Evolutionary conservation across 257 asterid genomes (phyloP).

Genomic region (Fraxinus pennsylvanica): DNA sequence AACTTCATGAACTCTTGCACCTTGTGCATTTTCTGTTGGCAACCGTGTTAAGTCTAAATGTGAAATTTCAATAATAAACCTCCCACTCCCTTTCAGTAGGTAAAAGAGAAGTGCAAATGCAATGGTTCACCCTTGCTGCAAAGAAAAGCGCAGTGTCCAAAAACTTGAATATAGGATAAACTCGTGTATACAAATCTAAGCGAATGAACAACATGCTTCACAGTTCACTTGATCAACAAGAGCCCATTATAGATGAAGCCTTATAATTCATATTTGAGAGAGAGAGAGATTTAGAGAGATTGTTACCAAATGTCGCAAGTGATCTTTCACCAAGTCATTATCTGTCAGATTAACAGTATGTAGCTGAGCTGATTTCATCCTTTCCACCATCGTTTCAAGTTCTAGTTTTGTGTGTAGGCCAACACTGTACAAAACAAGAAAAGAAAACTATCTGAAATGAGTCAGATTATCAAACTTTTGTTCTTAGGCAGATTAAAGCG

Average conservation of each 20-base stretch:
- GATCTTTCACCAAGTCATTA: constrained; percentile 91
- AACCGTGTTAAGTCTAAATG: background rate
- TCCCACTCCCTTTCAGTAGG: background rate
- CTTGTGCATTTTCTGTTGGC: background rate
- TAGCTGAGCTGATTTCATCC: constrained; percentile 57
- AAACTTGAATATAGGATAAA: background rate
- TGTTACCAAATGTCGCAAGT: constrained; percentile 84
- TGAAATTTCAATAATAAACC: background rate
- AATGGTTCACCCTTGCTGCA: background rate
- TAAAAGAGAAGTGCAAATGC: background rate
- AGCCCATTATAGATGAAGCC: constrained; percentile 6
- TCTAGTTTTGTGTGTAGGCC: constrained; percentile 79
- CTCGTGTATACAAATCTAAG: background rate
- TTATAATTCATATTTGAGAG: background rate
- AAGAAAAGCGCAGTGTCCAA: background rate
- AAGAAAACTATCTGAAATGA: background rate
- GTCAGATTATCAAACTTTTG: background rate
- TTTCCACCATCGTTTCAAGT: constrained; percentile 66
- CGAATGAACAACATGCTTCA: background rate
- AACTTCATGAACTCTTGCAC: background rate
- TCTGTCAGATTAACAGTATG: constrained; percentile 67
- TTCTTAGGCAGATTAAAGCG: background rate
- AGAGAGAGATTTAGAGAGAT: background rate
- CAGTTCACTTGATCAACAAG: background rate
- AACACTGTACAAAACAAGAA: constrained; percentile 52